A percentile compares a stretch with the other conserved stretches of the same genome.
Evolutionary conservation across 192 early-diverging fungal species (phyloP).

Genomic region (Linderina pennispora): DNA sequence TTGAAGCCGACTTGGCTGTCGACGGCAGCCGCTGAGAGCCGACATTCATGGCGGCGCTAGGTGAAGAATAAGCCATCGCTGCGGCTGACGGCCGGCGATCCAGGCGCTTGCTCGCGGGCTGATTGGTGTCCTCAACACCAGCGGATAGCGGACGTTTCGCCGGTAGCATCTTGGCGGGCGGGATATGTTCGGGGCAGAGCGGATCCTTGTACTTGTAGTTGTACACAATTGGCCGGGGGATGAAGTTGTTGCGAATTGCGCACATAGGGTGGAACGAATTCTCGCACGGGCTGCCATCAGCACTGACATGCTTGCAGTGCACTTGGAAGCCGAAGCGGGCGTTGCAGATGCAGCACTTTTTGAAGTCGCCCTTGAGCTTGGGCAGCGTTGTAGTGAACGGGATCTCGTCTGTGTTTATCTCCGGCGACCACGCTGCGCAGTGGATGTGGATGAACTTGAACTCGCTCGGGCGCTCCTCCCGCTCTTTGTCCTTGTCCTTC

Average conservation of each 20-base stretch:
- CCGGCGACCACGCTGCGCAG: conserved; percentile 35
- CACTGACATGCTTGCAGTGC: conserved; percentile 22
- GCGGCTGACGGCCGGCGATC: too few relatives aligned
- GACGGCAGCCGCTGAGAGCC: too few relatives aligned
- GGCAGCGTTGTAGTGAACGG: conserved; percentile 28
- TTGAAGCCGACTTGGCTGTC: too few relatives aligned
- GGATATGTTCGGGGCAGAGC: conserved; percentile 26
- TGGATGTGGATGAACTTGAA: conserved; percentile 34
- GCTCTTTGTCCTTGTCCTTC: too few relatives aligned
- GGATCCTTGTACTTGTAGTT: conserved; percentile 20
- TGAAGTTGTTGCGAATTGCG: conserved; percentile 30
- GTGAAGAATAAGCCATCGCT: too few relatives aligned
- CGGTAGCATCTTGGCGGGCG: too few relatives aligned
- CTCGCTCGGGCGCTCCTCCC: conserved; percentile 12
- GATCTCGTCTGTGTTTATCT: conserved; percentile 25
- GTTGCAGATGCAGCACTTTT: conserved; percentile 23
- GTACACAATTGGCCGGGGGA: conserved; percentile 11
- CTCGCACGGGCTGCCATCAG: conserved; percentile 6
- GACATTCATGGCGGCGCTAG: too few relatives aligned
- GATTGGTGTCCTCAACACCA: too few relatives aligned
- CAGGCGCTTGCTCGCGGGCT: too few relatives aligned
- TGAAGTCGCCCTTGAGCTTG: conserved; percentile 8
- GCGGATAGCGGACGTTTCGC: too few relatives aligned
- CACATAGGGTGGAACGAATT: conserved; percentile 41
- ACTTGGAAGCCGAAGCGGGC: conserved; percentile 31